Evolutionary conservation across 2,329 filamentous ascomycete species (phyloP), one percentile per base, ranked within the genome.

Genomic region (Xylariaceae sp.): DNA sequence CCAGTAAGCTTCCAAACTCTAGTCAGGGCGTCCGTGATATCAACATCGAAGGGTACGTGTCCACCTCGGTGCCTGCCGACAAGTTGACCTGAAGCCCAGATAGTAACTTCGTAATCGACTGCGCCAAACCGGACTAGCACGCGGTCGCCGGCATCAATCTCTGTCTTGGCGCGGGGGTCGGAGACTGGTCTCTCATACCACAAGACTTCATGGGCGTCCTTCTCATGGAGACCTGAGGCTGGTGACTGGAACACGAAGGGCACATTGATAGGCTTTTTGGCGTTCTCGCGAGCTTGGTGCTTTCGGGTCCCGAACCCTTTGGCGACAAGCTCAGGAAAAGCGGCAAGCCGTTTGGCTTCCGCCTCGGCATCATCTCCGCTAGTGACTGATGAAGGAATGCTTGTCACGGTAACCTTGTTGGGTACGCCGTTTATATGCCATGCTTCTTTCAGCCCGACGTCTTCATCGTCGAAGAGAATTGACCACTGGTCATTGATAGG

Each of bases 221-320:
- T 77, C 35, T 85, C 78, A 56, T 80, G 74, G 60, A 87, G 80
- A 1, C 83, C 82, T 0, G 83, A 86, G 0, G 83, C 83, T 0
- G 78, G 78, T 4, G 79, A 77, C 65, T 87, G 85, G 62, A 86
- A 87, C 1, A 81, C 83, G 60, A 80, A 88, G 0, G 84, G 84
- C 0, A 87, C 83, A 37, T 76, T 72, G 58, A 87, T 87, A 7
- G 74, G 72, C 30, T 74, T 73, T 64, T 79, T 81, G 9, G 67
- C 62, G 55, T 78, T 68, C 49, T 68, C 66, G 9, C 69, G 70
- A 0, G 62, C 58, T 9, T 65, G 58, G 2, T 59, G 61, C 1
- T 61, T 62, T 9, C 63, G 64, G 1, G 64, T 42, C 12, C 75
- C 69, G 51, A 73, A 65, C 34, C 79, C 79, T 53, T 75, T 73